Evolutionary conservation across 2,329 filamentous ascomycete species (phyloP), one percentile per base, ranked within the genome.

Genomic region (Trichoderma sp.): DNA sequence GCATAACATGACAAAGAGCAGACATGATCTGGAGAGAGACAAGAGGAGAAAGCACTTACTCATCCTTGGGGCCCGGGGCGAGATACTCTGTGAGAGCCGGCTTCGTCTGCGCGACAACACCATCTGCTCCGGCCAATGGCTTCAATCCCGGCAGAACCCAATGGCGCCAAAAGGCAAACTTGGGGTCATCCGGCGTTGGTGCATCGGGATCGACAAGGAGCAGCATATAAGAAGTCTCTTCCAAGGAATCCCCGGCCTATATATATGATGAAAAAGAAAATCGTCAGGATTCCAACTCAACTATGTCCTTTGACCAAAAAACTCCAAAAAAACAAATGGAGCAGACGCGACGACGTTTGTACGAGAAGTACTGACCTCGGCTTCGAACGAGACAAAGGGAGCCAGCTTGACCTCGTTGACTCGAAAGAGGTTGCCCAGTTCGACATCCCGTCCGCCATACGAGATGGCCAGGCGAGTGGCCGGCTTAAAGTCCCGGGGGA

Each of bases 151-250:
- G 74, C 0, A 85, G 73, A 29, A 87, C 78, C 82, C 83, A 86
- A 71, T 87, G 84, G 22, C 84, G 77, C 84, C 84, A 86, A 71
- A 83, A 86, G 0, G 83, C 82, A 71, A 84, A 86, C 71, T 83
- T 85, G 6, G 83, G 84, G 60, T 86, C 82, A 39, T 84, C 82
- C 0, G 84, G 85, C 0, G 84, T 86, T 0, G 85, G 85, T 22
- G 84, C 84, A 68, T 86, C 85, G 0, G 84, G 84, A 66, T 86
- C 85, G 25, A 85, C 78, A 48, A 87, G 77, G 70, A 86, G 75
- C 60, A 86, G 76, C 39, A 80, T 79, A 74, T 84, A 86, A 1
- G 76, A 78, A 0, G 76, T 71, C 32, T 57, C 53, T 48, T 73
- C 74, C 9, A 72, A 69, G 0, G 73, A 68, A 2, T 73, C 72